Base-by-base conservation (phyloP, 495 filamentous ascomycete genomes). In the Penicillium coffeae region DNA sequence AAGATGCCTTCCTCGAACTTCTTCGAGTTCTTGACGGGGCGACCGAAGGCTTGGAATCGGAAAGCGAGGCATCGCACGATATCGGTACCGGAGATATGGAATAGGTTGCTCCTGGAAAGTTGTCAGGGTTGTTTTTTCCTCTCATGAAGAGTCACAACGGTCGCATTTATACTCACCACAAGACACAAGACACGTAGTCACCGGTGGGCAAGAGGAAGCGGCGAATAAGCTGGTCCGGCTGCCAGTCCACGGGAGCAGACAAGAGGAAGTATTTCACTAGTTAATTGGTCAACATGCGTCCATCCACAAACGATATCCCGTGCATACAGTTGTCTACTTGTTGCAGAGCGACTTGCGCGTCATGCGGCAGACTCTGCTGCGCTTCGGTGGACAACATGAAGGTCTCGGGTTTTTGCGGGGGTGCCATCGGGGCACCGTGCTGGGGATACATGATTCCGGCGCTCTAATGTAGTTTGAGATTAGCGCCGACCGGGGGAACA, bases 1-100 rank as follows among this genome's bases (percentile, higher is more conserved):
- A 98, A 98, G 69, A 98, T 97, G 51, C 93, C 93, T 66, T 98
- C 93, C 70, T 98, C 93, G 66, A 98, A 98, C 69, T 98, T 98
- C 74, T 98, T 98, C 25, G 94, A 94, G 74, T 98, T 98, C 80
- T 96, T 97, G 32, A 98, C 93, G 2, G 93, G 93, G 34, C 93
- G 88, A 47, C 93, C 93, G 56, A 98, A 98, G 37, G 93, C 93
- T 69, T 97, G 92, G 75, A 98, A 98, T 62, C 93, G 83, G 74
- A 98, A 98, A 18, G 94, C 93, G 27, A 98, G 83, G 59, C 94
- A 97, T 81, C 94, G 83, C 42, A 98, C 93, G 59, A 98, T 98
- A 69, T 98, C 93, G 52, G 93, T 98, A 52, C 93, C 93, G 25
- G 93, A 96, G 57, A 98, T 94, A 73, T 98, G 94, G 69, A 97